Base-by-base conservation (phyloP, 1,284 basidiomycete genomes). In the Leccinum griseonigrum region DNA sequence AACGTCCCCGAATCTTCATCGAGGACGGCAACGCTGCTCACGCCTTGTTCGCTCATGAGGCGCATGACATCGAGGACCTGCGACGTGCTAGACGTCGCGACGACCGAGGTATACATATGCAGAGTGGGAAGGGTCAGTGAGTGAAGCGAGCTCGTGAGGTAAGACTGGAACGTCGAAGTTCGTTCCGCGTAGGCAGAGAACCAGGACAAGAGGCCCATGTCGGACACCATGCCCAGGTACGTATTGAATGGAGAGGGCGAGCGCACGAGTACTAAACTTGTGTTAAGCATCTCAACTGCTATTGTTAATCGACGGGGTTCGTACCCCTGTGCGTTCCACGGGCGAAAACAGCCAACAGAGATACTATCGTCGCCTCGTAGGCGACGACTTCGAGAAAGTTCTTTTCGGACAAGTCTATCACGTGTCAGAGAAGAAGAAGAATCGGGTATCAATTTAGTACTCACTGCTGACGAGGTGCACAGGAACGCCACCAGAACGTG, bases 21-120 rank as follows among this genome's bases (percentile, higher is more conserved):
- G 4, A 90, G 71, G 7, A 92, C 86, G 22, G 90, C 90, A 54
- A 91, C 78, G 66, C 87, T 90, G 71, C 90, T 90, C 40, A 92
- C 89, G 22, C 90, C 90, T 69, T 87, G 82, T 64, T 90, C 87
- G 68, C 88, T 90, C 90, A 92, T 91, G 32, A 88, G 77, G 61
- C 78, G 83, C 90, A 92, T 92, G 4, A 89, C 89, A 71, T 91
- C 86, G 36, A 91, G 76, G 18, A 91, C 85, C 22, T 80, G 79
- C 3, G 83, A 82, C 18, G 77, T 79, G 48, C 87, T 83, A 7
- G 79, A 79, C 9, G 84, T 76, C 4, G 86, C 81, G 10, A 91
- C 77, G 16, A 92, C 86, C 2, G 84, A 80, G 4, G 79, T 68
- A 66, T 85, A 83, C 31, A 90, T 77, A 66, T 85, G 81, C 6